phyloP scores from a whole-genome alignment of 73 alveolate genomes.

The Paramecium caudatum region DNA sequence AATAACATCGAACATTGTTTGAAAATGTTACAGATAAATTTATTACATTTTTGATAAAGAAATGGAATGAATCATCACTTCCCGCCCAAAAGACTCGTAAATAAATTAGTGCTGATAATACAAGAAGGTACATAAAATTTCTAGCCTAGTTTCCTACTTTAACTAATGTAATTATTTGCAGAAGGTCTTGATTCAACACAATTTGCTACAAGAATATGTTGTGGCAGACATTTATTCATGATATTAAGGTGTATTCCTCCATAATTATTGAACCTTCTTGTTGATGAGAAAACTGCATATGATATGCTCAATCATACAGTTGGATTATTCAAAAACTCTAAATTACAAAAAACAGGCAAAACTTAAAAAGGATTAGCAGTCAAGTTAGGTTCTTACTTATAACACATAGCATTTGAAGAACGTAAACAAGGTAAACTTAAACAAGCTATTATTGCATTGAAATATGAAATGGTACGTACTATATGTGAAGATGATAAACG shows the following conservation, averaged over 20 bases:
- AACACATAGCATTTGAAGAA: conserved; percentile 43
- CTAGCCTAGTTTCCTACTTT: conserved; percentile 1
- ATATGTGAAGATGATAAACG: conserved; percentile 73
- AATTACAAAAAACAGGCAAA: conserved; percentile 52
- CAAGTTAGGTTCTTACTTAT: conserved; percentile 55
- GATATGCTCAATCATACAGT: conserved; percentile 51
- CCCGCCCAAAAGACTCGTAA: conserved; percentile 66
- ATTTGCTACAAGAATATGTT: conserved; percentile 31
- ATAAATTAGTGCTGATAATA: conserved; percentile 47
- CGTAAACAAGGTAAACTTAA: conserved; percentile 4
- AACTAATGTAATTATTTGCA: conserved; percentile 24
- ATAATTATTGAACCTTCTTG: conserved; percentile 1
- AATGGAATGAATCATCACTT: conserved; percentile 52
- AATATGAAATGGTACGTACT: conserved; percentile 65
- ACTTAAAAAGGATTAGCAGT: conserved; percentile 56
- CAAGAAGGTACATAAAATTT: conserved; percentile 26
- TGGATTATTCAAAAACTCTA: conserved; percentile 48
- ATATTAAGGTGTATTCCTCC: conserved; percentile 34
- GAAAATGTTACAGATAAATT: conserved; percentile 55
- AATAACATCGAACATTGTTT: conserved; percentile 9
- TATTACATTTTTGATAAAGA: conserved; percentile 27
- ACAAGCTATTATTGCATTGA: conserved; percentile 42
- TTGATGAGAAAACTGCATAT: conserved; percentile 60
- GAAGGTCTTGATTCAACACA: conserved; percentile 46
- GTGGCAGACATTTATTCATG: conserved; percentile 58